These are phyloP conservation scores for Daldinia caldariorum DNA, from an alignment of 495 filamentous ascomycete species.

Conservation along the genomic window DNA sequence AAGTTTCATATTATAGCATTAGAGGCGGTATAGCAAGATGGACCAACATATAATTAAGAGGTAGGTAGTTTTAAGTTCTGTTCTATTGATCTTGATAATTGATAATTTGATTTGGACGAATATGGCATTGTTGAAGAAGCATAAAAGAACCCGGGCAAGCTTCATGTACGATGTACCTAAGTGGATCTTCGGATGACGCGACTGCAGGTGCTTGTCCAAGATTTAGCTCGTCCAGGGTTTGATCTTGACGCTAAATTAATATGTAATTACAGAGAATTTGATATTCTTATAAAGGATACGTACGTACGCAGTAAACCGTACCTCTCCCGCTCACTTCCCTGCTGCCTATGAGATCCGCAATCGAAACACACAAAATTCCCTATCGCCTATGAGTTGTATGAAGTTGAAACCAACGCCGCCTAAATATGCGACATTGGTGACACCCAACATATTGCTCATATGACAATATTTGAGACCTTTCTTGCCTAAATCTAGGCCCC, in stretches of 20 bases:
- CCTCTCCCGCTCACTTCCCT: not conserved
- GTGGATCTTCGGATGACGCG: constrained; percentile 16
- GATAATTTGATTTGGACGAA: not conserved
- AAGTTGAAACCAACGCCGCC: not conserved
- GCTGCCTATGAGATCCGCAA: not conserved
- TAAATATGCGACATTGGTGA: constrained; percentile 11
- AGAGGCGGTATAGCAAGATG: not conserved
- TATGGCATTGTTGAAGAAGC: not conserved
- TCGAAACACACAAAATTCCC: not conserved
- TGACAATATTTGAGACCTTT: constrained; percentile 19
- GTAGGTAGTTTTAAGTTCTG: not conserved
- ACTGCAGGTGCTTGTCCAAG: constrained; percentile 7
- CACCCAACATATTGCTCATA: constrained; percentile 19
- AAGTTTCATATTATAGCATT: not conserved
- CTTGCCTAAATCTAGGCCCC: constrained; percentile 22
- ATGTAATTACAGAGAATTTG: not conserved
- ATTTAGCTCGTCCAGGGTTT: constrained; percentile 6
- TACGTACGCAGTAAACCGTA: too few relatives aligned
- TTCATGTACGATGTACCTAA: constrained; percentile 11
- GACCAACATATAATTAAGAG: too few relatives aligned
- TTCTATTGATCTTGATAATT: not conserved
- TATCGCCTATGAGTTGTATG: not conserved
- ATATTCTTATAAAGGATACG: not conserved
- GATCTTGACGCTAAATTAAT: not conserved
- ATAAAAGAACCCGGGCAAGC: not conserved